Evolutionary conservation across 2,329 filamentous ascomycete species (phyloP).

Genomic region (Fonsecaea monophora): DNA sequence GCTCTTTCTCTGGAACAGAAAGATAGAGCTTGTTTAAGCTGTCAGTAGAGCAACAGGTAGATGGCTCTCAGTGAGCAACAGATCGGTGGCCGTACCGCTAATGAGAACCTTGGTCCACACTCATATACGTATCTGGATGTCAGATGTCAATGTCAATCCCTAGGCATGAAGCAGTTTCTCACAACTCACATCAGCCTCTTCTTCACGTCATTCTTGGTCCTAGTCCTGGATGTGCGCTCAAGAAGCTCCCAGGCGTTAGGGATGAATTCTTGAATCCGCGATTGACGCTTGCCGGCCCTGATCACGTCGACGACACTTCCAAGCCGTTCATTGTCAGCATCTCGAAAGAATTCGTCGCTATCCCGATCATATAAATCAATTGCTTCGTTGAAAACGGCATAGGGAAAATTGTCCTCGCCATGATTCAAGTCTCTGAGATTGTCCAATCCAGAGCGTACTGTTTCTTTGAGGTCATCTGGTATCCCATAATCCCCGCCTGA

Average conservation of each 20-base stretch:
- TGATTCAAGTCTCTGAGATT: neutral
- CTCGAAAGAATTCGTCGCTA: neutral
- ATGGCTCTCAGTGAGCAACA: neutral
- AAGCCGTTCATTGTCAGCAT: neutral
- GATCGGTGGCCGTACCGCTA: neutral
- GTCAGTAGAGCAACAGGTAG: neutral
- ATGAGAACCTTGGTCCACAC: neutral
- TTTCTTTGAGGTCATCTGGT: neutral
- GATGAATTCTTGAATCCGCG: neutral
- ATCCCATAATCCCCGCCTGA: neutral
- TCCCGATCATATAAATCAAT: neutral
- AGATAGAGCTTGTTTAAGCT: neutral
- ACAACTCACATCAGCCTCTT: neutral
- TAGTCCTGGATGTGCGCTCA: neutral
- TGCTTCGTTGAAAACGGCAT: neutral
- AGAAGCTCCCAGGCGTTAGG: neutral
- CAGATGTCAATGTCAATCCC: neutral
- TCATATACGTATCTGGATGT: neutral
- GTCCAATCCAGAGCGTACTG: neutral
- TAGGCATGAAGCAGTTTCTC: neutral
- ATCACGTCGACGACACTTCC: neutral
- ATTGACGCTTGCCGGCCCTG: neutral
- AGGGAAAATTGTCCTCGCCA: neutral
- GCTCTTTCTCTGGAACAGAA: neutral
- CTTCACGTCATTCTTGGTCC: conserved; percentile 1